Evolutionary conservation across 805 yeast species (phyloP), one percentile per base, ranked within the genome.

Genomic region (Zygoascus tannicola): DNA sequence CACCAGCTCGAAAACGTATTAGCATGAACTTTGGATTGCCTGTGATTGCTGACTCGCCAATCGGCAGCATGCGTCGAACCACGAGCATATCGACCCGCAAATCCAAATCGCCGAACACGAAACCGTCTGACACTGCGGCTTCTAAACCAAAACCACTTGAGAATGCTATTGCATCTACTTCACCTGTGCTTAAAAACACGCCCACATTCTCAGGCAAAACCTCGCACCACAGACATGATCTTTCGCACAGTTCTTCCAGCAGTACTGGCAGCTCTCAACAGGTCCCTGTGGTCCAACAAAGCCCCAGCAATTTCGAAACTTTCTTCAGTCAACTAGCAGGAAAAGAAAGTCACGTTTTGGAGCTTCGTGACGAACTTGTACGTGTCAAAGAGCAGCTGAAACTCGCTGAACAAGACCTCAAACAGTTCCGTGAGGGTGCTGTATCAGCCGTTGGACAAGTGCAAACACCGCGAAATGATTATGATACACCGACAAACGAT

Each of bases 341-440:
- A 22, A 60, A 62, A 44, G 68, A 67, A 47, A 57, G 68, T 2
- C 57, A 57, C 3, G 66, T 67, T 7, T 57, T 58, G 20, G 68
- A 64, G 43, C 56, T 67, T 26, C 47, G 56, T 16, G 58, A 56
- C 38, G 62, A 56, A 28, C 38, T 58, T 33, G 44, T 46, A 22
- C 48, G 55, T 32, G 48, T 62, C n/a, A 55, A 52, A 39, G 53
- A 45, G 22, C 58, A 60, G 40, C 57, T 67, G 43, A 50, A 53
- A 26, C 56, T 51, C 28, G 69, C 70, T 12, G 69, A 67, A 46
- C 45, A 46, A 4, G 70, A 65, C 10, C 53, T 65, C 38, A 44
- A 48, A 15, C 45, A 45, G 39, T 59, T 57, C 49, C 47, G 56
- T 32, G 51, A 49, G 22, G 56, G 50, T 20, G 58, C 56, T 20